These are phyloP conservation scores for Daldinia loculata DNA, from an alignment of 495 filamentous ascomycete genomes.

Conservation along the genomic window DNA sequence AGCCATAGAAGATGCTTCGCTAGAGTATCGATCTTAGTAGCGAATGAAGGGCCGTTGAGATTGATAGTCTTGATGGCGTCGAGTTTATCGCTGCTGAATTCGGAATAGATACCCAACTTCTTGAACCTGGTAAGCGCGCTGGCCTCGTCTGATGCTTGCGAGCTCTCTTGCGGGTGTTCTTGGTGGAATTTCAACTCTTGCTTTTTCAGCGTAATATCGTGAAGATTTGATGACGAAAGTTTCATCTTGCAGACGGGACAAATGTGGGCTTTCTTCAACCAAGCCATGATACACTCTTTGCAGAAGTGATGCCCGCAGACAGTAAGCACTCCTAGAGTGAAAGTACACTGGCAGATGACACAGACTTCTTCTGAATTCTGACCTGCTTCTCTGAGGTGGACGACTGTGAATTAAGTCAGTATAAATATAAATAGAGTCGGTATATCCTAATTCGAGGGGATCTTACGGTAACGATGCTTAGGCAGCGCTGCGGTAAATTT, in stretches of 20 bases:
- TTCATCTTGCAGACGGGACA: conserved; percentile 82
- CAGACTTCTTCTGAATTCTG: conserved; percentile 69
- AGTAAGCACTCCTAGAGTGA: conserved; percentile 84
- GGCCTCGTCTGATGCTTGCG: conserved; percentile 18
- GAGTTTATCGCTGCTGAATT: conserved; percentile 73
- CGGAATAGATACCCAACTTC: conserved; percentile 71
- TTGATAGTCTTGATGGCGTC: conserved; percentile 85
- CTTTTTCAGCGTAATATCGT: conserved; percentile 85
- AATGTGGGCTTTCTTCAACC: conserved; percentile 70
- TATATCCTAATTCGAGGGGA: conserved; percentile 52
- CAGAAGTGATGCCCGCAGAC: conserved; percentile 92
- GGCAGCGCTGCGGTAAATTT: conserved; percentile 69
- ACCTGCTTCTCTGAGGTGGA: conserved; percentile 62
- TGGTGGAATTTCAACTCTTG: conserved; percentile 73
- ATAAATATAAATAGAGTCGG: neutral
- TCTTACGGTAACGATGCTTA: conserved; percentile 74
- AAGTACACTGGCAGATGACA: conserved; percentile 78
- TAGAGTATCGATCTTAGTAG: conserved; percentile 88
- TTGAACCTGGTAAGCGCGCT: conserved; percentile 34
- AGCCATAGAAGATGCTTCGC: conserved; percentile 86
- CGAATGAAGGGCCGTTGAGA: conserved; percentile 73
- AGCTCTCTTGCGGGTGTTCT: conserved; percentile 53
- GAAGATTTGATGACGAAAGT: conserved; percentile 69
- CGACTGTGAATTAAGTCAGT: conserved; percentile 46
- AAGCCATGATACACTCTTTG: conserved; percentile 79